Evolutionary conservation across 1,284 basidiomycete genomes (phyloP), one percentile per base, ranked within the genome.

Genomic region (Mycosarcoma maydis): DNA sequence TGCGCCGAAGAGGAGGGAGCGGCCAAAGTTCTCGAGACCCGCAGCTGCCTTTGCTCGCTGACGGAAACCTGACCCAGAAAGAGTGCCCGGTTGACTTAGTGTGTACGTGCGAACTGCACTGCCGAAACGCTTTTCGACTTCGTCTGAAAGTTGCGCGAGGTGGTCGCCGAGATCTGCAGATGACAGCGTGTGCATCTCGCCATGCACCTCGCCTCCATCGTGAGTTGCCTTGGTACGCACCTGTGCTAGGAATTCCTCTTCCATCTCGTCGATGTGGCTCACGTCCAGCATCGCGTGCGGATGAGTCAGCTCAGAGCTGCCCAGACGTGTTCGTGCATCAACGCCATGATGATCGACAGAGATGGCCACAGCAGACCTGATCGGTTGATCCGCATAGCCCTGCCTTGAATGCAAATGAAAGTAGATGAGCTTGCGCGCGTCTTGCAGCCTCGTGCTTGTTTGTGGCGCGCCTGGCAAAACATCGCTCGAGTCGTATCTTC

Each of bases 221-320:
- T 61, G 42, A 0, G 39, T 46, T 10, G 29, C 51, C 30, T 76
- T 76, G 39, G 52, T 62, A 11, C 57, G 56, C n/a, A 61, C 61
- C n/a, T 62, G 62, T 2, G 43, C 61, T 0, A 48, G 40, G 26
- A 65, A 69, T 20, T 68, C 54, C 17, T 58, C 73, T 37, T 64
- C 52, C 45, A 62, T 55, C 22, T 75, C 64, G 46, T 78, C 76
- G 22, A 77, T 38, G 1, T 42, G 34, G 22, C 54, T 32, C 17
- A 78, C 55, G 26, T 77, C 72, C 6, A 78, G 41, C 16, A 57
- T 32, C 2, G 71, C 75, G 37, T 71, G 69, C 2, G 77, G 72
- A 26, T 65, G 62, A 9, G 50, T 22, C 4, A 26, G 14, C n/a
- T 76, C 76, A 6, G 62, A 53, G 19, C 34, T 44, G 45, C 61